Conservation (phyloP, 1,139 yeast genomes). For the Sugiyamaella grinbergsii region DNA sequence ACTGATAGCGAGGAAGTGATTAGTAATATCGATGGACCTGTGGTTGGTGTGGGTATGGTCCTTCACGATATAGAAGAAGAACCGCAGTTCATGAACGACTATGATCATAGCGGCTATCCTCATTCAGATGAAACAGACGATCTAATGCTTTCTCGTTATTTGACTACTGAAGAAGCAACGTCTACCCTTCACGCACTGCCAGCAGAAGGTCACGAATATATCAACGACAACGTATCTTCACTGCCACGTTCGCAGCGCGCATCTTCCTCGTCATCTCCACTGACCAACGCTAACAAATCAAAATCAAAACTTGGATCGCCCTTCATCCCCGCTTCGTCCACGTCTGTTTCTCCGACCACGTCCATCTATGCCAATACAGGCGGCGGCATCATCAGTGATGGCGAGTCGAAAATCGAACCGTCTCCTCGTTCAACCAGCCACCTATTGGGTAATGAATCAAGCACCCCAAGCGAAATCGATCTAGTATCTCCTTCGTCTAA, state of each 20-base stretch:
- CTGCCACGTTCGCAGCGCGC: not conserved
- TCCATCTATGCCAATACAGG: not conserved
- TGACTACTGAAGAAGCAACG: constrained; percentile 16
- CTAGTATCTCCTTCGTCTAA: not conserved
- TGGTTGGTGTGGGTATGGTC: not conserved
- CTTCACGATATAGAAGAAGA: constrained; percentile 10
- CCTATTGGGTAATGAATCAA: constrained; percentile 1
- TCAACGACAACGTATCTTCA: not conserved
- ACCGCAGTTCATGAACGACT: constrained; percentile 10
- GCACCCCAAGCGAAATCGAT: constrained; percentile 3
- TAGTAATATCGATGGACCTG: not conserved
- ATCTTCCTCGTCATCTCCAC: not conserved
- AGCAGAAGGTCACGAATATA: constrained; percentile 1
- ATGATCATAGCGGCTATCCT: constrained; percentile 1
- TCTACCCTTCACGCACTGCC: constrained; percentile 12
- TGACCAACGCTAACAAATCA: constrained; percentile 3
- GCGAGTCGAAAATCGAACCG: not conserved
- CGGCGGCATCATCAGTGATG: constrained; percentile 10
- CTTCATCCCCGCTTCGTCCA: not conserved
- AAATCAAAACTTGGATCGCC: not conserved
- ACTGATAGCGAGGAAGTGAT: not conserved
- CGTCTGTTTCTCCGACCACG: not conserved
- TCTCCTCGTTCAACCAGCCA: constrained; percentile 17
- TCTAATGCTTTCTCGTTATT: constrained; percentile 10
- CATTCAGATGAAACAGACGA: constrained; percentile 6